Percentiles rank a stretch among this genome's conserved stretches.
Conservation (phyloP, 495 filamentous ascomycete species). For the Bryoglossum gracile region DNA sequence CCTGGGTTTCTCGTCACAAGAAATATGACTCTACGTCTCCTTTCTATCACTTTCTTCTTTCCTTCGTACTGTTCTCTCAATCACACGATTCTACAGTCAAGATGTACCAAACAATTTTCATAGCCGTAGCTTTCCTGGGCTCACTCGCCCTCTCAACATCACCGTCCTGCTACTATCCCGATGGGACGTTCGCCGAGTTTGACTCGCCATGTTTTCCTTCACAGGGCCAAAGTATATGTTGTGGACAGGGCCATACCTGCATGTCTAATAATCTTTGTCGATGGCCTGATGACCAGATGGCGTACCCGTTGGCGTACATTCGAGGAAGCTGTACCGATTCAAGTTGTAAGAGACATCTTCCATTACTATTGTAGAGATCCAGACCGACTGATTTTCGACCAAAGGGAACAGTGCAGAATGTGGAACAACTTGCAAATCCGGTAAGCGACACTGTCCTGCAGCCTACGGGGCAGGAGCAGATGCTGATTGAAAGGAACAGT, state of each 20-base stretch:
- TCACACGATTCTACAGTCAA: too few relatives aligned
- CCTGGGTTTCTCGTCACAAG: too few relatives aligned
- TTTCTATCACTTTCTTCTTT: too few relatives aligned
- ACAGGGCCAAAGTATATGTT: constrained; percentile 2
- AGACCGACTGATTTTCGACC: background rate
- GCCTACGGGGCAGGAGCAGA: background rate
- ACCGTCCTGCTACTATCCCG: constrained; percentile 3
- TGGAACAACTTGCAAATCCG: constrained; percentile 1
- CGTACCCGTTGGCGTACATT: background rate
- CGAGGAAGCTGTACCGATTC: constrained; percentile 7
- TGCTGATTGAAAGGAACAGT: background rate
- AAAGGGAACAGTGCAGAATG: constrained; percentile 6
- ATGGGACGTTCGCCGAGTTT: constrained; percentile 3
- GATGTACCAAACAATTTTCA: too few relatives aligned
- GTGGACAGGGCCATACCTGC: constrained; percentile 5
- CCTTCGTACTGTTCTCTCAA: too few relatives aligned
- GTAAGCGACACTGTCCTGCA: background rate
- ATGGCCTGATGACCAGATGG: background rate
- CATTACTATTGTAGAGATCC: background rate
- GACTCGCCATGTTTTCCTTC: constrained; percentile 3
- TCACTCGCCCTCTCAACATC: background rate
- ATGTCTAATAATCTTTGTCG: constrained; percentile 10
- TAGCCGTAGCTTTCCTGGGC: too few relatives aligned
- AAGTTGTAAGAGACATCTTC: background rate
- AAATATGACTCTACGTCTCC: too few relatives aligned